phyloP scores from a whole-genome alignment of 495 filamentous ascomycete species.

The Pseudevernia furfuracea region DNA sequence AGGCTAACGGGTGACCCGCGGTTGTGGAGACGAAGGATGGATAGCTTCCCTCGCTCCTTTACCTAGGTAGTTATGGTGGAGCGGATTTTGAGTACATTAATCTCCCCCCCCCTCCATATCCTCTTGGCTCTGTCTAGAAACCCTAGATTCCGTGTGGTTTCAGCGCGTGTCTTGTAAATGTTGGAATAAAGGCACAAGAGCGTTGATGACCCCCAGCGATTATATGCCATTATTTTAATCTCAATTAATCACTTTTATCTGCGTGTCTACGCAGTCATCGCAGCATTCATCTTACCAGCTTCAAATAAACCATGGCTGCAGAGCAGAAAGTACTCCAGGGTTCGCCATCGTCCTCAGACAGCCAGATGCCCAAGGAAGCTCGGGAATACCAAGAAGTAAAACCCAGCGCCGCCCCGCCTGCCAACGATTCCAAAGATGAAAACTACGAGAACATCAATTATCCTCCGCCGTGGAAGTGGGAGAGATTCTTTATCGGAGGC shows the following conservation, averaged over 20 bases:
- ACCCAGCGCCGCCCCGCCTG: background rate
- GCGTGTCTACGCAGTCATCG: background rate
- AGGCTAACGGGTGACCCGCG: background rate
- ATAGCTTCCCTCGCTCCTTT: background rate
- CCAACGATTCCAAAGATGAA: slow-evolving; percentile 15
- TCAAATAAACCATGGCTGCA: slow-evolving; percentile 1
- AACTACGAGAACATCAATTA: slow-evolving; percentile 23
- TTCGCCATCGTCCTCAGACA: slow-evolving; percentile 11
- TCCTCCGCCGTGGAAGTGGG: slow-evolving; percentile 25
- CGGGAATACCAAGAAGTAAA: background rate
- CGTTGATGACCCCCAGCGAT: background rate
- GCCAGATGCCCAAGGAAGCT: slow-evolving; percentile 1
- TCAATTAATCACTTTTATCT: background rate
- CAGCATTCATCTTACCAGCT: background rate
- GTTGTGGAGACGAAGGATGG: slow-evolving; percentile 6
- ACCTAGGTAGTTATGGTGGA: background rate
- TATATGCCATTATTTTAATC: background rate
- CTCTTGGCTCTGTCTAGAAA: background rate
- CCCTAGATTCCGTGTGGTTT: background rate
- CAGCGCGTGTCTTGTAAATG: background rate
- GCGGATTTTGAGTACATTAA: slow-evolving; percentile 2
- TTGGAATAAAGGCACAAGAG: background rate
- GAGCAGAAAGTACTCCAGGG: background rate
- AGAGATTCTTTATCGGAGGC: slow-evolving; percentile 25
- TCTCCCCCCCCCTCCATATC: background rate